These are phyloP conservation scores for Cladosporium sp. DNA, from an alignment of 2,329 filamentous ascomycete species.

Conservation along the genomic window DNA sequence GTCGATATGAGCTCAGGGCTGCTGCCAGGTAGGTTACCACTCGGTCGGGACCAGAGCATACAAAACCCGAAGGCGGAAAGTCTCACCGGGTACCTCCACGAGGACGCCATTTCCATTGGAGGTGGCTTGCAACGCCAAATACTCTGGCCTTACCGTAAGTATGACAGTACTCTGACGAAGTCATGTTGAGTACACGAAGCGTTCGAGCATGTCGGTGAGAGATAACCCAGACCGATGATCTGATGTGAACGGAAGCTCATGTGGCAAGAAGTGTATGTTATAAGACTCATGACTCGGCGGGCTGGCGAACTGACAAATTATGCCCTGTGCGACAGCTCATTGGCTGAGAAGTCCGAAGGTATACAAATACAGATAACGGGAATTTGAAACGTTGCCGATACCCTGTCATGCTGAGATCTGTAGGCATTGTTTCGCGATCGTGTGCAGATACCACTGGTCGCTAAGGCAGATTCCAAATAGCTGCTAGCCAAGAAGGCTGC, in stretches of 20 bases:
- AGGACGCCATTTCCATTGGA: neutral
- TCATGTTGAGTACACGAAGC: neutral
- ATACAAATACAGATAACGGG: neutral
- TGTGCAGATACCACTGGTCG: too few relatives aligned
- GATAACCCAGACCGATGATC: neutral
- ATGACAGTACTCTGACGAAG: neutral
- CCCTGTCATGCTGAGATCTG: neutral
- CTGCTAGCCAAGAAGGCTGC: neutral
- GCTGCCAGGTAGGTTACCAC: neutral
- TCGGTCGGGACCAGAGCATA: neutral
- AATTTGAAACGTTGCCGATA: neutral
- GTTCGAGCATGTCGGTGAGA: neutral
- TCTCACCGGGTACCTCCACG: neutral
- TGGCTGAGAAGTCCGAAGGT: neutral
- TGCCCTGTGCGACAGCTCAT: neutral
- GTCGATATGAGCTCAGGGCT: neutral
- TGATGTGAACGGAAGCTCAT: neutral
- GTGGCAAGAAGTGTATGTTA: neutral
- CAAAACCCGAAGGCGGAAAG: neutral
- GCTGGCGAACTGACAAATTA: constrained; percentile 1
- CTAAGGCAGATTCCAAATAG: constrained; percentile 6
- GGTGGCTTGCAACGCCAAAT: neutral
- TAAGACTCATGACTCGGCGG: neutral
- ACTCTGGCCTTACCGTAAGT: neutral
- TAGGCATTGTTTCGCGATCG: neutral